Evolutionary conservation across 2,329 filamentous ascomycete species (phyloP), one percentile per base, ranked within the genome.

Genomic region (Beauveria scarabaeidicola): DNA sequence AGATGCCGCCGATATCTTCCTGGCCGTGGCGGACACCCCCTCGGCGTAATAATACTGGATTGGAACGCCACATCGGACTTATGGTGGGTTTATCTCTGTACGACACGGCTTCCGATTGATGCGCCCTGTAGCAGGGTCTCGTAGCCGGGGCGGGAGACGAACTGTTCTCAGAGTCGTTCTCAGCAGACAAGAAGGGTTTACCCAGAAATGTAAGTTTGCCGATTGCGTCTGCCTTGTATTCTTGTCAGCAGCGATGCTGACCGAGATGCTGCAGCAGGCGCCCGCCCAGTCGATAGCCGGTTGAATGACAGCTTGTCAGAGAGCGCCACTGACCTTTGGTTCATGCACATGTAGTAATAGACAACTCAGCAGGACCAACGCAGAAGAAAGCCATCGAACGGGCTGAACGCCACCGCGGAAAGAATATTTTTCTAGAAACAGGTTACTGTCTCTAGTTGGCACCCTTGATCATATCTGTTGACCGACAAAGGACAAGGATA

Each of bases 301-400:
- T 38, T 48, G 38, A 38, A 38, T 47, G 38, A 46, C 36, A 1
- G 38, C 25, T 38, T 23, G 38, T 25, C 25, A 38, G 27, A 32
- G 17, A 23, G 48, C 56, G 56, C 56, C 56, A 58, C 56, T 46
- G 38, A 32, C 36, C 38, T 58, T 44, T 58, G 56, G 48, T 46
- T 52, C 56, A 58, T 58, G 56, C 48, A 58, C 32, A 36, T 58
- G 47, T 58, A 58, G 48, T 52, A 58, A 58, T 46, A 38, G 23
- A 29, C 55, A 51, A 17, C 56, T 58, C 47, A 52, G 25, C 56
- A 52, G 40, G 40, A 52, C 56, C 56, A 58, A 44, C 25, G 47
- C 29, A 40, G 23, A 19, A 23, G 25, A 38, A 57, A 58, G 55
- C 47, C 55, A 52, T 47, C 38, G 27, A 52, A 48, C 21, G 25